phyloP scores from a whole-genome alignment of 2,329 filamentous ascomycete species.

The Canariomyces notabilis region DNA sequence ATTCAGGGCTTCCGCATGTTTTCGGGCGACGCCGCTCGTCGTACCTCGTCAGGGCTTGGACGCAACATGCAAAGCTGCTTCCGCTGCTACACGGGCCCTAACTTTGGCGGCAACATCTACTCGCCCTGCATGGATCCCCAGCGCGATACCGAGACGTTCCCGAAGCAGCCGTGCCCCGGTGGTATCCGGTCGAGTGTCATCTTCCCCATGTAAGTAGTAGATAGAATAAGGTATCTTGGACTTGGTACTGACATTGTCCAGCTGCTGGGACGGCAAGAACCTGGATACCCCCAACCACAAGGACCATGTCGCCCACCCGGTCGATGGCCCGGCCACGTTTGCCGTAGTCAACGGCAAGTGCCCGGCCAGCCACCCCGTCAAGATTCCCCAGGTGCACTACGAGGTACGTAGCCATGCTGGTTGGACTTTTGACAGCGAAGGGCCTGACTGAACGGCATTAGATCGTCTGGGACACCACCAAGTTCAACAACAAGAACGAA shows the following conservation, averaged over 20 bases:
- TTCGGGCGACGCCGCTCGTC: constrained; percentile 34
- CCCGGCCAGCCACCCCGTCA: constrained; percentile 23
- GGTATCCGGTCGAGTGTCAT: constrained; percentile 26
- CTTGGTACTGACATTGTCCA: constrained; percentile 33
- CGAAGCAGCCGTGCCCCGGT: constrained; percentile 22
- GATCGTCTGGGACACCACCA: constrained; percentile 25
- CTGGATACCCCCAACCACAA: constrained; percentile 39
- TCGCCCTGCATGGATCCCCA: constrained; percentile 21
- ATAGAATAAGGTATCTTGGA: constrained; percentile 22
- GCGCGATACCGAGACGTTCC: constrained; percentile 24
- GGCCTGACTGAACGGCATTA: constrained; percentile 3
- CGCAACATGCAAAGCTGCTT: constrained; percentile 32
- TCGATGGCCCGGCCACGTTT: constrained; percentile 35
- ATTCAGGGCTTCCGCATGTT: constrained; percentile 45
- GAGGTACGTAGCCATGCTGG: constrained; percentile 24
- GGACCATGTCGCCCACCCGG: constrained; percentile 39
- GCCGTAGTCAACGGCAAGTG: constrained; percentile 30
- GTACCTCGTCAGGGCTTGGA: constrained; percentile 14
- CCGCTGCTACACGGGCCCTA: constrained; percentile 26
- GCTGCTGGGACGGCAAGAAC: constrained; percentile 44
- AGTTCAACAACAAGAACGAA: constrained; percentile 30
- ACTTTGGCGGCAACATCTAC: constrained; percentile 24
- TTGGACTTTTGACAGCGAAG: neutral
- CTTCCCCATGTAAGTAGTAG: constrained; percentile 23
- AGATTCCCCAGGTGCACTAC: constrained; percentile 33